Evolutionary conservation across 2,329 filamentous ascomycete species (phyloP).

Genomic region (Fusarium buharicum): DNA sequence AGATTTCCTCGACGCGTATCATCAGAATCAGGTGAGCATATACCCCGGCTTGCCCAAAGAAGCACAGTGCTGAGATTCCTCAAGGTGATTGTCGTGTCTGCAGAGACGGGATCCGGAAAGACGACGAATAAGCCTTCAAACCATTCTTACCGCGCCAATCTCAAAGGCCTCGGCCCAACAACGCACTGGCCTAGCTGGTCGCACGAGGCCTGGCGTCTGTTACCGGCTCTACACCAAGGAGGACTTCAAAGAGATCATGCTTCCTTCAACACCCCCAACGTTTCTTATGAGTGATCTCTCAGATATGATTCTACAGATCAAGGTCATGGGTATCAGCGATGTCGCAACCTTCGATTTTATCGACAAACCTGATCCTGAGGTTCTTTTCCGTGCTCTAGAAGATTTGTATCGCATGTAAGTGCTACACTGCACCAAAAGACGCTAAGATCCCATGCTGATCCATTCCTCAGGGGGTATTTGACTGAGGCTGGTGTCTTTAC

Average conservation of each 20-base stretch:
- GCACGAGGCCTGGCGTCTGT: constrained; percentile 93
- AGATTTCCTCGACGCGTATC: neutral
- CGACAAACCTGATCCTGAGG: constrained; percentile 93
- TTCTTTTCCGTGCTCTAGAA: constrained; percentile 90
- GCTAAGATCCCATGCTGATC: no score
- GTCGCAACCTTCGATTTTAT: constrained; percentile 97
- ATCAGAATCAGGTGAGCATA: neutral
- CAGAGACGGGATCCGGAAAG: constrained; percentile 34
- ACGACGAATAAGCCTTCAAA: constrained; percentile 87
- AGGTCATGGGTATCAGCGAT: constrained; percentile 99
- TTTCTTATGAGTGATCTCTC: constrained; percentile 94
- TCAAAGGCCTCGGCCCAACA: constrained; percentile 96
- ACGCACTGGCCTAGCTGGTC: constrained; percentile 87
- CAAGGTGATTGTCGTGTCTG: constrained; percentile 29
- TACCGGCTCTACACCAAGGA: constrained; percentile 91
- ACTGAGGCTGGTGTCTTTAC: neutral
- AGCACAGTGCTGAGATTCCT: neutral
- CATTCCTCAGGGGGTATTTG: constrained; percentile 6
- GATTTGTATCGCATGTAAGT: constrained; percentile 57
- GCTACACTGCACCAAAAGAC: no score
- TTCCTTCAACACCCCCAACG: constrained; percentile 92
- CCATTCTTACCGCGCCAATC: constrained; percentile 91
- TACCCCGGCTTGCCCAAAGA: neutral
- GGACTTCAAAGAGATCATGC: constrained; percentile 93
- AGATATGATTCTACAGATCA: constrained; percentile 93